Base-by-base conservation (phyloP, 345 rosid species). In the Eucalyptus tenuipes region DNA sequence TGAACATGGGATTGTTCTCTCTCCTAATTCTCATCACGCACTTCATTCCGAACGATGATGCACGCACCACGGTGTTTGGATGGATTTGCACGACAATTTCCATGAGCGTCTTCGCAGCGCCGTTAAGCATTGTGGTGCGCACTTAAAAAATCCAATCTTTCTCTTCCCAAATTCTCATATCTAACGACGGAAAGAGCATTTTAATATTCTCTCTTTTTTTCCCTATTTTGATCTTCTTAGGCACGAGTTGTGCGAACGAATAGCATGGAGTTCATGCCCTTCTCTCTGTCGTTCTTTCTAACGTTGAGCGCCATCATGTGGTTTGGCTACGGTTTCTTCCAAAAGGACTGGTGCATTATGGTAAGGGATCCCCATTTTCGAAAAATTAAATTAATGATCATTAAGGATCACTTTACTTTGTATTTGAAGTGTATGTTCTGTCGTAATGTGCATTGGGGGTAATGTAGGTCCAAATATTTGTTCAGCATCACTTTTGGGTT, bases 221-320 rank as follows among this genome's bases (percentile, higher is more conserved):
- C 2, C 31, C 25, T 42, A 18, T 55, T 16, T 8, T 48, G 87
- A 25, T 68, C 44, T 33, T 18, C 31, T 11, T 29, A 96, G 98
- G 95, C 94, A 85, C 94, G 91, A 88, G 99, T 98, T 8, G 90
- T 98, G 49, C 88, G 93, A 48, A 98, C 99, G 25, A 94, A 89
- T 49, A 98, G 99, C 68, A 99, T 98, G 13, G 99, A 96, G 88
- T 98, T 94, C 93, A 98, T 98, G 99, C 99, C 99, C 5, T 94
- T 98, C 88, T 90, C 90, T 88, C 89, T 98, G 42, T 97, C 99
- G 29, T 92, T 97, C 90, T 96, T 92, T 92, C 97, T 98, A 47
- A 97, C 99, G 31, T 47, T 97, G 88, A 94, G 95, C 87, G 99
- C 99, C 22, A 86, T 94, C 45, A 91, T 93, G 92, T 97, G 99